Base-by-base conservation (phyloP, 768 basidiomycete genomes). In the Russula compacta region DNA sequence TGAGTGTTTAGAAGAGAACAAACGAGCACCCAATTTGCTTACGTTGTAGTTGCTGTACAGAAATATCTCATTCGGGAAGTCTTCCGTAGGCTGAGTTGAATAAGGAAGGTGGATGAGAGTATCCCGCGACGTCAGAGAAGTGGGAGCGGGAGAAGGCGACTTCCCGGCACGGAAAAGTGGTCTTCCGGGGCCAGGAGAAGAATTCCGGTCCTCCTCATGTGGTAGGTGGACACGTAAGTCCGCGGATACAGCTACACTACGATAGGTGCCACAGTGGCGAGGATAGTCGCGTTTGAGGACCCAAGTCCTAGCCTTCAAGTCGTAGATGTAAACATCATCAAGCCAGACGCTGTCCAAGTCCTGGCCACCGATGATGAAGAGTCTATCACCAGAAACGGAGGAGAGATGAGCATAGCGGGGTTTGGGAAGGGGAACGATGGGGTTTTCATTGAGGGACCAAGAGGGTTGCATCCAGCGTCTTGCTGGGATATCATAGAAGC, bases 11-110 rank as follows among this genome's bases (percentile, higher is more conserved):
- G 10, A 6, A 56, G 64, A 10, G 63, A 46, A 48, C 43, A 40
- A 58, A 58, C 58, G 17, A 55, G 11, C 1, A 14, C 7, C 15
- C 3, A 19, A 52, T 40, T 40, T 53, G 75, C 86, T 67, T 67
- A 91, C 90, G 75, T 98, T 98, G 77, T 95, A 97, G 71, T 98
- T 99, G 68, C 91, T 93, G 73, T 95, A 99, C 32, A 95, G 77
- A 72, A 83, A 90, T 35, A 98, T 89, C 66, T 97, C 90, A 66
- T 84, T 86, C 8, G 92, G 91, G 67, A 83, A 81, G 60, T 91
- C 85, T 61, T 84, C 83, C 3, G 79, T 85, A 10, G 89, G 85
- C 2, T 77, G 69, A 1, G 85, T 78, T 35, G 92, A 88, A 71
- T 91, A 93, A 1, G 90, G 87, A 42, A 90, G 79, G 70, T 91